These are phyloP conservation scores for Diospyros lotus DNA, from an alignment of 148 eudicot species.

Conservation along the genomic window DNA sequence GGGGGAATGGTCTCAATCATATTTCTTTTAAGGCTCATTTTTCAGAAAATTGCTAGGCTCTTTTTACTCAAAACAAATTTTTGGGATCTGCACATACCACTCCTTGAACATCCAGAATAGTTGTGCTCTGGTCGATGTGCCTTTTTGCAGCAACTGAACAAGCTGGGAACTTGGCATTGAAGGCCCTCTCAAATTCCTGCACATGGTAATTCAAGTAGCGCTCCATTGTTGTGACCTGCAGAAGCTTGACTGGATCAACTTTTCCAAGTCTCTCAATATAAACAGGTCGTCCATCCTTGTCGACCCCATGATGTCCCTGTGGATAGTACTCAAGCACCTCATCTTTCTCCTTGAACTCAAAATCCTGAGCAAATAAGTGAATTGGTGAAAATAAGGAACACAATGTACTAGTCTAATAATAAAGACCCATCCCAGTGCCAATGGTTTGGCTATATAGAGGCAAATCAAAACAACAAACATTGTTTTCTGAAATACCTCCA, in stretches of 20 bases:
- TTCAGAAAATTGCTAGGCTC: neutral
- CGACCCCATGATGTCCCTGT: slow-evolving; percentile 94
- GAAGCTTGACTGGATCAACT: slow-evolving; percentile 70
- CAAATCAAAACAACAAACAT: neutral
- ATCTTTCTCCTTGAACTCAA: slow-evolving; percentile 64
- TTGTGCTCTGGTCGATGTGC: slow-evolving; percentile 86
- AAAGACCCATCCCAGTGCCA: neutral
- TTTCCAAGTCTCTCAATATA: slow-evolving; percentile 75
- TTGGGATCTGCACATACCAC: slow-evolving; percentile 47
- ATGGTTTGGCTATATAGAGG: neutral
- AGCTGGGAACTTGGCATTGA: slow-evolving; percentile 68
- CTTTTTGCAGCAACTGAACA: slow-evolving; percentile 81
- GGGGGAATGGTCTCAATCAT: slow-evolving; percentile 3
- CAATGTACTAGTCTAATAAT: neutral
- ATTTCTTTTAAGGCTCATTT: neutral
- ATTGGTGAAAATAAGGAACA: neutral
- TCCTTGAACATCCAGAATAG: slow-evolving; percentile 92
- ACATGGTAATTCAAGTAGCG: slow-evolving; percentile 78
- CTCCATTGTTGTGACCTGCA: slow-evolving; percentile 79
- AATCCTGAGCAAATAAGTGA: slow-evolving; percentile 42
- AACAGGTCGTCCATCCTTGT: slow-evolving; percentile 85
- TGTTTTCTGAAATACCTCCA: slow-evolving; percentile 46
- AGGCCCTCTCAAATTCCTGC: slow-evolving; percentile 77
- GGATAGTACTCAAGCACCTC: slow-evolving; percentile 79
- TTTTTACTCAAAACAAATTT: neutral